These are phyloP conservation scores for Chlorella sp. DNA, from an alignment of 139 green algal genomes.

Conservation along the genomic window DNA sequence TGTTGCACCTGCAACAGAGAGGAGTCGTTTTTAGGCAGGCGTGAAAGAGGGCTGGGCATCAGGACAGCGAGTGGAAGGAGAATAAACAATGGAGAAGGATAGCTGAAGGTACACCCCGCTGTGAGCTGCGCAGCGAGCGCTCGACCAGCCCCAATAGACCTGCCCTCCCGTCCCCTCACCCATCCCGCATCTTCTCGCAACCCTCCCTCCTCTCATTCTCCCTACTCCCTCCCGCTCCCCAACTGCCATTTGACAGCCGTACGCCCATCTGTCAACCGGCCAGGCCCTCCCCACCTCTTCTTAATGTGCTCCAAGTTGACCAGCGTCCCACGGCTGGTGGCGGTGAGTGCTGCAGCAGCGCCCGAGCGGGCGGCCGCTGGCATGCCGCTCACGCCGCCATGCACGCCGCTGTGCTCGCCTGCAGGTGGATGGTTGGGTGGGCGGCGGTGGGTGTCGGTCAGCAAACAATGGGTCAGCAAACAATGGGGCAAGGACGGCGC, in stretches of 20 bases:
- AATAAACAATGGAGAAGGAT: neutral
- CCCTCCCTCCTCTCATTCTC: too few relatives aligned
- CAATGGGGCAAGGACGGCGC: too few relatives aligned
- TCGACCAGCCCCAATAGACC: too few relatives aligned
- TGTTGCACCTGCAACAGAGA: constrained; percentile 9
- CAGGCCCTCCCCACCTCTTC: neutral
- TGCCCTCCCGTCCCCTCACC: too few relatives aligned
- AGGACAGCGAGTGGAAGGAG: neutral
- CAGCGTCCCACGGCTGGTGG: neutral
- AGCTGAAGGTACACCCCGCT: neutral
- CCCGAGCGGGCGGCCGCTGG: neutral
- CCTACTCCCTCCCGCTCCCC: too few relatives aligned
- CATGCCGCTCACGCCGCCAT: constrained; percentile 7
- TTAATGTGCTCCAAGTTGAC: constrained; percentile 6
- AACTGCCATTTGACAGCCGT: neutral
- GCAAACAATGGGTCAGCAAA: neutral
- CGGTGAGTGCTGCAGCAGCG: neutral
- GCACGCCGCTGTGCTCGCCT: constrained; percentile 32
- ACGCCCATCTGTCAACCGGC: neutral
- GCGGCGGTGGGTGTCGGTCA: neutral
- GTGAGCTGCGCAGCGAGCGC: too few relatives aligned
- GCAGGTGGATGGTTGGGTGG: neutral
- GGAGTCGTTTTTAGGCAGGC: too few relatives aligned
- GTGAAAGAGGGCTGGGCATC: too few relatives aligned
- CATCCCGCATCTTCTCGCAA: too few relatives aligned